phyloP scores from a whole-genome alignment of 352 stramenopile species.

The Globisporangium orthogonon region DNA sequence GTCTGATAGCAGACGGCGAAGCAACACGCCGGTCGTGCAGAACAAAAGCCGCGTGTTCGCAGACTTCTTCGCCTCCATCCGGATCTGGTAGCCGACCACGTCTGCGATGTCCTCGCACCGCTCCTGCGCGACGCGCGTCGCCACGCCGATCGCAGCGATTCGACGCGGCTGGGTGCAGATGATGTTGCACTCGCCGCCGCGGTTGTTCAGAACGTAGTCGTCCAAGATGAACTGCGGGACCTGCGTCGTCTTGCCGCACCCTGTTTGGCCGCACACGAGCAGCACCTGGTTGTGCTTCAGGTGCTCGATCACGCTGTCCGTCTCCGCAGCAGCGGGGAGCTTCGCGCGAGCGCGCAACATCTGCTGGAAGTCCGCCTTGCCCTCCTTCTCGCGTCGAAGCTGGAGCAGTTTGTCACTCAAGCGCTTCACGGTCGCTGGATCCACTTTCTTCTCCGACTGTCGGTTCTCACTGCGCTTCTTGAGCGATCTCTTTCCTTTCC shows the following conservation, averaged over 20 bases:
- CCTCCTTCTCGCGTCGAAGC: conserved; percentile 31
- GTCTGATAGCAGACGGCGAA: conserved; percentile 91
- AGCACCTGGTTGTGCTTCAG: conserved; percentile 83
- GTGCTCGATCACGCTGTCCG: conserved; percentile 46
- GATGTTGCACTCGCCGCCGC: conserved; percentile 91
- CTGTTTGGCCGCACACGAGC: conserved; percentile 93
- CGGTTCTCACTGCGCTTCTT: conserved; percentile 12
- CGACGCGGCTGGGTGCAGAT: conserved; percentile 94
- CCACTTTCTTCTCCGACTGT: conserved; percentile 14
- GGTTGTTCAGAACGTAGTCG: conserved; percentile 78
- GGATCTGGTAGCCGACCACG: conserved; percentile 94
- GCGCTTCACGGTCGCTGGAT: conserved; percentile 29
- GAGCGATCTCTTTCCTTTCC: conserved; percentile 13
- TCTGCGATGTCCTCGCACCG: conserved; percentile 85
- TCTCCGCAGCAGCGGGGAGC: conserved; percentile 57
- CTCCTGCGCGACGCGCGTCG: conserved; percentile 93
- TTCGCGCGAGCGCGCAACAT: conserved; percentile 48
- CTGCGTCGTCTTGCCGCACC: conserved; percentile 95
- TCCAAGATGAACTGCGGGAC: conserved; percentile 98
- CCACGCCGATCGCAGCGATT: conserved; percentile 96
- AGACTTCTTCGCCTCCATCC: conserved; percentile 90
- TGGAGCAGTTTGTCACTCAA: conserved; percentile 44
- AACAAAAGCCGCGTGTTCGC: conserved; percentile 91
- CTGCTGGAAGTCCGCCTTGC: conserved; percentile 36
- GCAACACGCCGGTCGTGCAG: conserved; percentile 94